Percentiles rank a stretch among this genome's conserved stretches.
Evolutionary conservation across 2,329 filamentous ascomycete species (phyloP).

Genomic region (Colletotrichum lindemuthianum): DNA sequence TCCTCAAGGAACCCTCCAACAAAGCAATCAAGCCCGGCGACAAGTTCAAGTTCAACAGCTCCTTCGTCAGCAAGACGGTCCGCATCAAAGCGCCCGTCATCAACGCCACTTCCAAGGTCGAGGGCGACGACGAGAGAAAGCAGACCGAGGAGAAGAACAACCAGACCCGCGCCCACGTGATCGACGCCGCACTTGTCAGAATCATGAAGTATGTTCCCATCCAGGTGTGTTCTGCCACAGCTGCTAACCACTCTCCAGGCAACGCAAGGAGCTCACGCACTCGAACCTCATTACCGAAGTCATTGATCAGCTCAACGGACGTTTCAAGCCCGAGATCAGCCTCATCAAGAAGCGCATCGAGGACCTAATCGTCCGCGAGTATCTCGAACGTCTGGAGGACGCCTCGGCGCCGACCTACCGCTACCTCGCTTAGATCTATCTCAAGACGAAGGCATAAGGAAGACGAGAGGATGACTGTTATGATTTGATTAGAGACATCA

Average conservation of each 20-base stretch:
- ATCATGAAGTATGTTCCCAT: constrained; percentile 85
- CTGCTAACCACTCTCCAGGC: constrained; percentile 58
- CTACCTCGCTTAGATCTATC: constrained; percentile 69
- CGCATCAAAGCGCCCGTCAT: constrained; percentile 92
- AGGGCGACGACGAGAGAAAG: constrained; percentile 75
- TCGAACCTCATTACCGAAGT: constrained; percentile 77
- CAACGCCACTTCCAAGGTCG: constrained; percentile 83
- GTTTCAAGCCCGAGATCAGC: constrained; percentile 79
- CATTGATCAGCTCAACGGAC: constrained; percentile 71
- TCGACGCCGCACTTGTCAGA: constrained; percentile 81
- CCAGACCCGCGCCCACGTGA: constrained; percentile 74
- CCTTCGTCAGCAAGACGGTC: constrained; percentile 83
- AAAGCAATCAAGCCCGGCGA: constrained; percentile 83
- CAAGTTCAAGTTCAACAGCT: constrained; percentile 82
- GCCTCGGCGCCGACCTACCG: constrained; percentile 72
- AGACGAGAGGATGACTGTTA: too few species aligned
- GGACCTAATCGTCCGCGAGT: constrained; percentile 79
- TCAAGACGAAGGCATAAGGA: too few species aligned
- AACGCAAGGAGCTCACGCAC: constrained; percentile 78
- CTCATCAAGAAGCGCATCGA: constrained; percentile 87
- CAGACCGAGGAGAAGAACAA: constrained; percentile 81
- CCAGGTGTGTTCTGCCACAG: neutral
- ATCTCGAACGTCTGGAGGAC: constrained; percentile 79
- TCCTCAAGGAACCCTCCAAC: constrained; percentile 82
- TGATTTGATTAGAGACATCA: too few species aligned